Conservation (phyloP, 805 yeast genomes). For the Candida mattraensis region DNA sequence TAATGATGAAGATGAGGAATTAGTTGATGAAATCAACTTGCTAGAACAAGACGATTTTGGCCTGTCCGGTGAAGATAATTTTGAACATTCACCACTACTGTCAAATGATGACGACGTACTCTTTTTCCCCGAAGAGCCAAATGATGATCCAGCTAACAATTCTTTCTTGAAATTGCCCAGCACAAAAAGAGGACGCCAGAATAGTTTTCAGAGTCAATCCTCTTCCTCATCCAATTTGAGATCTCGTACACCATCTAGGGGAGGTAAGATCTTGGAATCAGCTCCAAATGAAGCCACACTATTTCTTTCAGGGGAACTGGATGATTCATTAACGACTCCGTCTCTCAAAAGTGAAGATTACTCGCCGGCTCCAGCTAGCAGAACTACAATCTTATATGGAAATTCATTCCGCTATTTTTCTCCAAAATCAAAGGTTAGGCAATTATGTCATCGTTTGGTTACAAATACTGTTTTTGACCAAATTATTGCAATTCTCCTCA, state of each 20-base stretch:
- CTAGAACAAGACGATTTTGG: not conserved
- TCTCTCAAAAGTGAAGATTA: not conserved
- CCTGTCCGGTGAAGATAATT: constrained; percentile 1
- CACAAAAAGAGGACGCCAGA: no score
- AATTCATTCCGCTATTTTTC: constrained; percentile 41
- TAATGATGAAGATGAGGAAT: constrained; percentile 10
- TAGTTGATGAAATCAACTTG: not conserved
- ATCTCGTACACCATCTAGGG: no score
- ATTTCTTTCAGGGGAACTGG: not conserved
- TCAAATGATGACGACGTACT: no score
- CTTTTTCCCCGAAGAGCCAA: no score
- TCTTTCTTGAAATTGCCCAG: no score
- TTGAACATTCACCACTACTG: not conserved
- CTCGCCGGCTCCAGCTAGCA: not conserved
- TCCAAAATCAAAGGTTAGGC: constrained; percentile 39
- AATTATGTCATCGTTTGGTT: constrained; percentile 33
- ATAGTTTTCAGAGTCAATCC: no score
- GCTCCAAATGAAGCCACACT: no score
- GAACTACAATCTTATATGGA: constrained; percentile 37
- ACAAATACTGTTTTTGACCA: constrained; percentile 34
- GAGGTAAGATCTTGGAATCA: no score
- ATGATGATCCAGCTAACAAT: no score
- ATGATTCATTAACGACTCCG: not conserved
- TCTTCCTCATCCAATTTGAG: no score
- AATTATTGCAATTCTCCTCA: constrained; percentile 40